A percentile compares a stretch with the other conserved stretches of the same genome.
These are phyloP conservation scores for Hypoxylon intermedium DNA, from an alignment of 495 filamentous ascomycete genomes.

Conservation along the genomic window DNA sequence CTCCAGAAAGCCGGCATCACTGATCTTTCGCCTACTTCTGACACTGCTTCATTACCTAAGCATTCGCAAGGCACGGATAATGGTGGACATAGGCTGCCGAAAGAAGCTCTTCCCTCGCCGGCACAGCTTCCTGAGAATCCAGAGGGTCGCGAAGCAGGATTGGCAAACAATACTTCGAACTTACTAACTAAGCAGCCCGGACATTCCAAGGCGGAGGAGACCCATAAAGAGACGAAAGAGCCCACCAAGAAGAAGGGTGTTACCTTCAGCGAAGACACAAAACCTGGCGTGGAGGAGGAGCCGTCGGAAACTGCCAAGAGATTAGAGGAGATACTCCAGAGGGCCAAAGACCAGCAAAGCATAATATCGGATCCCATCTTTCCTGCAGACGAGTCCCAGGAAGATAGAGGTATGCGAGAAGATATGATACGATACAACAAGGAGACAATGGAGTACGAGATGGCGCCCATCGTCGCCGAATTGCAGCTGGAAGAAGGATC, in stretches of 20 bases:
- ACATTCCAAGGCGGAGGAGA: neutral
- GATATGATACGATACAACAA: constrained; percentile 93
- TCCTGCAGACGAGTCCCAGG: constrained; percentile 71
- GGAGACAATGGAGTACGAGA: constrained; percentile 62
- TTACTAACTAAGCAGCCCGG: constrained; percentile 1
- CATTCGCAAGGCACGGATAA: constrained; percentile 7
- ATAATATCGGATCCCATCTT: constrained; percentile 54
- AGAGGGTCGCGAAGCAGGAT: neutral
- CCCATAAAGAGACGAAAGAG: constrained; percentile 3
- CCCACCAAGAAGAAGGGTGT: constrained; percentile 48
- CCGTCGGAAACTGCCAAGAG: constrained; percentile 49
- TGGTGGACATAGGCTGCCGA: neutral
- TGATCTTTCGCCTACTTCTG: constrained; percentile 48
- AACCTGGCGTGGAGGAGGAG: constrained; percentile 48
- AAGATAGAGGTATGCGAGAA: constrained; percentile 80
- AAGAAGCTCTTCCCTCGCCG: neutral
- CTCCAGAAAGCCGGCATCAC: constrained; percentile 74
- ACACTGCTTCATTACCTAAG: constrained; percentile 3
- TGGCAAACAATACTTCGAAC: neutral
- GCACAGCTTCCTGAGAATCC: constrained; percentile 1
- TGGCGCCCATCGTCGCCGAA: constrained; percentile 92
- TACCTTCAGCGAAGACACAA: constrained; percentile 64
- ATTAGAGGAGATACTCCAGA: constrained; percentile 59
- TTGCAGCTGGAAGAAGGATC: constrained; percentile 79
- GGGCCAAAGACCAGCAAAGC: constrained; percentile 51